Percentiles rank a stretch among this genome's conserved stretches.
These are phyloP conservation scores for Knoxdaviesia capensis DNA, from an alignment of 2,329 filamentous ascomycete species.

Conservation along the genomic window DNA sequence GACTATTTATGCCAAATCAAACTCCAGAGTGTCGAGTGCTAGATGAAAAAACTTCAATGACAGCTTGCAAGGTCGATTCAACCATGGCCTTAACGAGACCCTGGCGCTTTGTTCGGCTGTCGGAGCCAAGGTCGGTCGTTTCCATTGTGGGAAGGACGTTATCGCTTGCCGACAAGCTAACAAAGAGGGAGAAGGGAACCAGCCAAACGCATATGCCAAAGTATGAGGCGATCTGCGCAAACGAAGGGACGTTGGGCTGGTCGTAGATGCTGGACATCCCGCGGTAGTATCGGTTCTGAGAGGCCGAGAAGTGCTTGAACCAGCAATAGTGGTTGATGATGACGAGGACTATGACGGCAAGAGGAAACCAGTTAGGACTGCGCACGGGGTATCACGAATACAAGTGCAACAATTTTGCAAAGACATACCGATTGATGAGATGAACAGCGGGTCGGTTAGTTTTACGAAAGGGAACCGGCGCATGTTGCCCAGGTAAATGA, in stretches of 20 bases:
- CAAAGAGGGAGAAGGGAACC: slow-evolving; percentile 85
- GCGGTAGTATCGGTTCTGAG: slow-evolving; percentile 35
- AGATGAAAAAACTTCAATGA: too few relatives aligned
- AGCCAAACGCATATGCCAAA: slow-evolving; percentile 96
- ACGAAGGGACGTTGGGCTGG: slow-evolving; percentile 47
- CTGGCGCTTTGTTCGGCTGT: slow-evolving; percentile 31
- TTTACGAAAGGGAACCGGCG: slow-evolving; percentile 56
- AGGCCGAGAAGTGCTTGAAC: slow-evolving; percentile 76
- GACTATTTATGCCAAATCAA: too few relatives aligned
- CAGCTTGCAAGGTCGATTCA: slow-evolving; percentile 13
- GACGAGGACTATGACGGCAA: slow-evolving; percentile 43
- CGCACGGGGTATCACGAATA: background rate
- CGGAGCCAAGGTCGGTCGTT: slow-evolving; percentile 36
- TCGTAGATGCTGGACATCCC: slow-evolving; percentile 42
- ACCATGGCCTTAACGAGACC: slow-evolving; percentile 48
- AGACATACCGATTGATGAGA: slow-evolving; percentile 56
- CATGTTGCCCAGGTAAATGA: slow-evolving; percentile 79
- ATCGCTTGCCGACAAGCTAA: slow-evolving; percentile 81
- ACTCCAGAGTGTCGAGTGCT: too few relatives aligned
- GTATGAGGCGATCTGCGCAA: slow-evolving; percentile 88
- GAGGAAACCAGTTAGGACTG: background rate
- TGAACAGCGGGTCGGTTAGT: slow-evolving; percentile 69
- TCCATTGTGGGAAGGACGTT: slow-evolving; percentile 90
- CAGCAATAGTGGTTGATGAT: slow-evolving; percentile 83
- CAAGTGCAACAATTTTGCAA: too few relatives aligned